These are phyloP conservation scores for Gilbertella persicaria DNA, from an alignment of 371 early-diverging fungal species.

Conservation along the genomic window DNA sequence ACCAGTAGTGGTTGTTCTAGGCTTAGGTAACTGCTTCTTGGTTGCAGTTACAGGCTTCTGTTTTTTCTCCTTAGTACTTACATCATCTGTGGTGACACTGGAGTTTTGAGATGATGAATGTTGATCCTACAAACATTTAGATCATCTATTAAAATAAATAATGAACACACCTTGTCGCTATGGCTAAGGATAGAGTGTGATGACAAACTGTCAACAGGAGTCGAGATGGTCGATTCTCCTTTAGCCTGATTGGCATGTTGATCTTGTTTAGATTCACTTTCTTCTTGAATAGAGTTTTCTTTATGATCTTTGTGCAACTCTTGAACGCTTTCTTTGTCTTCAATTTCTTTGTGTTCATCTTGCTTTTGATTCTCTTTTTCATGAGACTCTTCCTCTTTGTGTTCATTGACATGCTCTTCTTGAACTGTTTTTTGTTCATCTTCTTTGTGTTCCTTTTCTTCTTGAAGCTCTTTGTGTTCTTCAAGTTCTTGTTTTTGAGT, in stretches of 20 bases:
- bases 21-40: conserved; percentile 2
- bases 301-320: too few species aligned
- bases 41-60: background rate
- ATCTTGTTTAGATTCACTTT: too few species aligned
- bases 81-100: conserved; percentile 4
- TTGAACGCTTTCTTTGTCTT: too few species aligned
- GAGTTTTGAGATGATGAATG: background rate
- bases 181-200: too few species aligned
- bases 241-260: too few species aligned
- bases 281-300: too few species aligned
- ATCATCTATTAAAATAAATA: too few species aligned
- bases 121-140: background rate
- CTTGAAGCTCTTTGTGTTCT: background rate
- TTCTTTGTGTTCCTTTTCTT: background rate
- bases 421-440: background rate
- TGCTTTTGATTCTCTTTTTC: too few species aligned
- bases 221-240: too few species aligned
- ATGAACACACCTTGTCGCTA: too few species aligned
- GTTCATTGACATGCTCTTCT: background rate
- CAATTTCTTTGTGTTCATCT: too few species aligned
- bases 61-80: background rate
- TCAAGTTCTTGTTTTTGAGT: background rate
- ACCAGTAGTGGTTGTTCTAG: background rate
- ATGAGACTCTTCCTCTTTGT: background rate
- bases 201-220: too few species aligned